A percentile compares a stretch with the other conserved stretches of the same genome.
Conservation (phyloP, 73 alveolate species). For the Symbiodinium pilosum region DNA sequence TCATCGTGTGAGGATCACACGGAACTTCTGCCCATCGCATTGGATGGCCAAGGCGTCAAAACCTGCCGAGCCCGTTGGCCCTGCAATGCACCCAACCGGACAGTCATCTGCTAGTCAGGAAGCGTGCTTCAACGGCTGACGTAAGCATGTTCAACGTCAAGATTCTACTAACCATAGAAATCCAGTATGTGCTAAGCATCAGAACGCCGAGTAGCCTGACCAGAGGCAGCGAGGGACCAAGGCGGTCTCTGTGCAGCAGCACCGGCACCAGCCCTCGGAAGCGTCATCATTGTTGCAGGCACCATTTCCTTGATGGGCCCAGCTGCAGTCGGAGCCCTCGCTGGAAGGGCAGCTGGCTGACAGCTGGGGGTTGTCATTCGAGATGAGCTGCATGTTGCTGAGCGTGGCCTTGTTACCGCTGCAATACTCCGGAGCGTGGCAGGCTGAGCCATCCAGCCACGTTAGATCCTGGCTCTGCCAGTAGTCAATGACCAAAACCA, state of each 20-base stretch:
- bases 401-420: conserved; percentile 31
- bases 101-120: no score
- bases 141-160: no score
- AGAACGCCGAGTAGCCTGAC: not conserved
- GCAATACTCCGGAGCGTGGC: conserved; percentile 49
- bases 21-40: no score
- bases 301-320: conserved; percentile 1
- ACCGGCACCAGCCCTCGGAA: not conserved
- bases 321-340: not conserved
- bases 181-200: no score
- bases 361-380: not conserved
- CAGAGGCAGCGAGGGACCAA: conserved; percentile 1
- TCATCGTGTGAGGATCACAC: no score
- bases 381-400: not conserved
- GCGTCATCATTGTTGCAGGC: not conserved
- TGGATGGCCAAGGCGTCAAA: no score
- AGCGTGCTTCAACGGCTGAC: no score
- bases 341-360: not conserved
- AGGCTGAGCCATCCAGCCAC: conserved; percentile 51
- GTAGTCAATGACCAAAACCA: conserved; percentile 70
- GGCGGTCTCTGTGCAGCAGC: not conserved
- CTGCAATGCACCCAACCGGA: no score
- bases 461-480: conserved; percentile 75
- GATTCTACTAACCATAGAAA: no score
- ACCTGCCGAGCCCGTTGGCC: no score